Base-by-base conservation (phyloP, 768 basidiomycete genomes). In the Tricholoma hemisulphureum region DNA sequence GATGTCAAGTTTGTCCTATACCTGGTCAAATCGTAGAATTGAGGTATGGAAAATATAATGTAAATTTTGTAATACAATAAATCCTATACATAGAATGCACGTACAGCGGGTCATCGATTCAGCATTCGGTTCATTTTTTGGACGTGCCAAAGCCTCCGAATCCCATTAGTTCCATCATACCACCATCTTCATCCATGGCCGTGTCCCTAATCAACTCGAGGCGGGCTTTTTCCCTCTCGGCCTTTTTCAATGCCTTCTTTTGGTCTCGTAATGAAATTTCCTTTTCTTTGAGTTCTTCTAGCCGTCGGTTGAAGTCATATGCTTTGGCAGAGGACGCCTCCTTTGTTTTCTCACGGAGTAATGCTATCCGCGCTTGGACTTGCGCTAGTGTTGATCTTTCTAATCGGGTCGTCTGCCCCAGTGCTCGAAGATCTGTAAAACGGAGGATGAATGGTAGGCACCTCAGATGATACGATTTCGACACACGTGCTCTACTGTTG, bases 401-500 rank as follows among this genome's bases (percentile, higher is more conserved):
- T 55, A 97, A 79, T 55, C 88, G 88, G 18, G 96, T 99, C 2
- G 93, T 93, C 75, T 98, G 97, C n/a, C 97, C 97, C n/a, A 98
- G 65, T 23, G 80, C 83, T 39, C 94, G 87, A 51, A 99, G 79
- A 79, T 99, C 97, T 98, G 69, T 32, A 43, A 23, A 26, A 49
- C 21, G 28, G 45, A n/a, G 41, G 53, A 28, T 59, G 55, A 61
- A 55, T 21, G 46, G 37, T 26, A 39, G 29, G n/a, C 4, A 50
- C 14, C 34, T 6, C 16, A 2, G 41, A 16, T n/a, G 8, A 53
- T 46, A 41, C 55, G 2, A 57, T 52, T 46, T 50, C 51, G 8
- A 52, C 94, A 66, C 71, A 98, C 96, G 96, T 54, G 85, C 85
- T 78, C 95, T 82, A 58, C 93, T 88, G 73, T 99, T 99, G 56